These are phyloP conservation scores for Fusarium sarcochroum DNA, from an alignment of 2,329 filamentous ascomycete genomes.

Conservation along the genomic window DNA sequence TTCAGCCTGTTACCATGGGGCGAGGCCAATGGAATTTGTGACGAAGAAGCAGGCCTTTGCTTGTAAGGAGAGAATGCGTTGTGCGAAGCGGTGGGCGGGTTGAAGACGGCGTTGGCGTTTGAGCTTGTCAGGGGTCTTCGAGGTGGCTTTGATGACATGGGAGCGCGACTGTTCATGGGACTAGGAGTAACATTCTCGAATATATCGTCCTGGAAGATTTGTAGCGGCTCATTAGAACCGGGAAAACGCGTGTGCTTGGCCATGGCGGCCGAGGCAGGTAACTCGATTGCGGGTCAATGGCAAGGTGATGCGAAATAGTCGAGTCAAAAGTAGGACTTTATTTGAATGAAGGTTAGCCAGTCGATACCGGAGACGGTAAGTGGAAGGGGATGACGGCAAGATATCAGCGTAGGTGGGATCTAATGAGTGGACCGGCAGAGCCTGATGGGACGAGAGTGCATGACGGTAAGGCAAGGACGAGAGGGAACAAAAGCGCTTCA, in stretches of 20 bases:
- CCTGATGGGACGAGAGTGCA: slow-evolving; percentile 46
- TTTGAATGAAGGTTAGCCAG: slow-evolving; percentile 40
- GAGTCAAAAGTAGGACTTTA: slow-evolving; percentile 33
- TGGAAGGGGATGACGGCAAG: slow-evolving; percentile 38
- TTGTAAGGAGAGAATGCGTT: slow-evolving; percentile 79
- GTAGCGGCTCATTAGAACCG: slow-evolving; percentile 62
- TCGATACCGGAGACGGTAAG: slow-evolving; percentile 38
- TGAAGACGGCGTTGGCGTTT: slow-evolving; percentile 76
- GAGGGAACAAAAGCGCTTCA: slow-evolving; percentile 38
- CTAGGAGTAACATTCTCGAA: slow-evolving; percentile 60
- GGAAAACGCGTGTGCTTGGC: slow-evolving; percentile 65
- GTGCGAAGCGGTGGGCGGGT: slow-evolving; percentile 69
- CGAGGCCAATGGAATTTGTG: slow-evolving; percentile 70
- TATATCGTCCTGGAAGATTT: slow-evolving; percentile 68
- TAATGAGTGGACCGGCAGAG: slow-evolving; percentile 42
- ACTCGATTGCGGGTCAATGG: slow-evolving; percentile 35
- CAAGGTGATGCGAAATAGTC: slow-evolving; percentile 11
- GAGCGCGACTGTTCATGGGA: slow-evolving; percentile 68
- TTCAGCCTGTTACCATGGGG: slow-evolving; percentile 73
- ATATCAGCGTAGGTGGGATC: slow-evolving; percentile 43
- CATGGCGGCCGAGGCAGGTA: slow-evolving; percentile 61
- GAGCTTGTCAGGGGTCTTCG: slow-evolving; percentile 64
- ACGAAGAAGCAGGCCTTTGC: slow-evolving; percentile 71
- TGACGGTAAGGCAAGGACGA: slow-evolving; percentile 43
- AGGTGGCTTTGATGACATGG: slow-evolving; percentile 65